phyloP scores from a whole-genome alignment of 768 basidiomycete species.

The Paxillus involutus region DNA sequence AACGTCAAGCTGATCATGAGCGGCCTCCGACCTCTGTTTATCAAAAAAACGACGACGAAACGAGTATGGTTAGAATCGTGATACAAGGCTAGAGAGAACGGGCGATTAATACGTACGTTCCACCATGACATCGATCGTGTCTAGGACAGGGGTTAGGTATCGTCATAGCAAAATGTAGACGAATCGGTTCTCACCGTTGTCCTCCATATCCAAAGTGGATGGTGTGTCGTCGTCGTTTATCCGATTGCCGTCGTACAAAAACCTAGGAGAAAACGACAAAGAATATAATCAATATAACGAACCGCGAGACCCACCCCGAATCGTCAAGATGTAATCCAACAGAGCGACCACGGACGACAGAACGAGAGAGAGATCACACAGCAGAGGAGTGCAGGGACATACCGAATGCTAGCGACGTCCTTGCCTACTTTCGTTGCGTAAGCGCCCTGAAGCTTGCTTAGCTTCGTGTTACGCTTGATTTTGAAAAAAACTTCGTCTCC shows the following conservation, averaged over 20 bases:
- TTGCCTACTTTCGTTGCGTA: slow-evolving; percentile 93
- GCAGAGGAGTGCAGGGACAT: slow-evolving; percentile 27
- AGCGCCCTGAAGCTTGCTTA: slow-evolving; percentile 90
- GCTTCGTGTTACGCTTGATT: slow-evolving; percentile 90
- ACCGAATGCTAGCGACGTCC: slow-evolving; percentile 87
- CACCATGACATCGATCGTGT: slow-evolving; percentile 96
- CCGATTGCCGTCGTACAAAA: slow-evolving; percentile 86
- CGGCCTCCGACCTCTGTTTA: too few relatives aligned
- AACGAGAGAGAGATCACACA: slow-evolving; percentile 4
- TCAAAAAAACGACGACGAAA: too few relatives aligned
- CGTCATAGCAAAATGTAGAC: slow-evolving; percentile 1
- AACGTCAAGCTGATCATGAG: too few relatives aligned
- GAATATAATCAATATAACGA: not conserved
- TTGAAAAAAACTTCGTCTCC: slow-evolving; percentile 97
- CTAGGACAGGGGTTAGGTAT: slow-evolving; percentile 35
- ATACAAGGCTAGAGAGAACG: not conserved
- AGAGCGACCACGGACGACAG: too few relatives aligned
- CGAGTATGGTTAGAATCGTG: too few relatives aligned
- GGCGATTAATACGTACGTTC: slow-evolving; percentile 64
- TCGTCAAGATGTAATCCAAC: not conserved
- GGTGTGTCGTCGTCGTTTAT: slow-evolving; percentile 92
- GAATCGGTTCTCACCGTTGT: slow-evolving; percentile 59
- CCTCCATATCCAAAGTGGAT: slow-evolving; percentile 81
- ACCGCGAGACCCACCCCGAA: too few relatives aligned
- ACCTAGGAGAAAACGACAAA: slow-evolving; percentile 45